Evolutionary conservation across 805 yeast species (phyloP), one percentile per base, ranked within the genome.

Genomic region (Candida orba): DNA sequence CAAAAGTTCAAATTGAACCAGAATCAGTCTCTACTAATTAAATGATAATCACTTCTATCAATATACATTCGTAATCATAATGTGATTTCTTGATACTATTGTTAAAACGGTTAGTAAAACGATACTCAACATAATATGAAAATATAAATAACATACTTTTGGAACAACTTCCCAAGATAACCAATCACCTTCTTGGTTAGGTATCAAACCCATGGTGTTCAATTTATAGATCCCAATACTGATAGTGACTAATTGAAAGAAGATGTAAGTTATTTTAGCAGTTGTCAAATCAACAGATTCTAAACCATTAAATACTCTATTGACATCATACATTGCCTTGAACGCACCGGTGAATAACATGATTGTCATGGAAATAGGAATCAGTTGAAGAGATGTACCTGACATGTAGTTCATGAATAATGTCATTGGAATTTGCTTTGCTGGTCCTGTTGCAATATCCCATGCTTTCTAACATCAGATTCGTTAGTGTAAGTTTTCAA

Each of bases 171-270:
- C 95, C 90, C 95, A 90, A 7, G 88, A 79, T 15, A 91, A 66
- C 98, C 98, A 93, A 59, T 91, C 99, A 51, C 95, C 82, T 37
- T 73, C 73, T 32, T 79, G 82, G 53, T 84, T 86, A 20, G 99
- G 99, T 46, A 91, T 79, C 51, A 91, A 68, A 0, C 97, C 98
- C 96, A 91, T 86, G 20, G 73, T 68, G 53, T 84, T 79, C 46
- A 93, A 66, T 62, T 93, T 93, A 79, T 87, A 89, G 15, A 89
- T 56, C 3, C 97, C 98, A 32, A 88, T 77, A 4, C 70, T 75
- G 65, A 90, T 67, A 41, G 81, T 73, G 5, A 75, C 72, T 36
- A 79, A 36, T 46, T 75, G 77, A 44, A 72, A 66, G 10, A 66
- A 48, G 7, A 78, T 49, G 52, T 65, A 83, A 0, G 58, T 57